Conservation (phyloP, 495 filamentous ascomycete genomes). For the Hypoxylon lienhwacheense region DNA sequence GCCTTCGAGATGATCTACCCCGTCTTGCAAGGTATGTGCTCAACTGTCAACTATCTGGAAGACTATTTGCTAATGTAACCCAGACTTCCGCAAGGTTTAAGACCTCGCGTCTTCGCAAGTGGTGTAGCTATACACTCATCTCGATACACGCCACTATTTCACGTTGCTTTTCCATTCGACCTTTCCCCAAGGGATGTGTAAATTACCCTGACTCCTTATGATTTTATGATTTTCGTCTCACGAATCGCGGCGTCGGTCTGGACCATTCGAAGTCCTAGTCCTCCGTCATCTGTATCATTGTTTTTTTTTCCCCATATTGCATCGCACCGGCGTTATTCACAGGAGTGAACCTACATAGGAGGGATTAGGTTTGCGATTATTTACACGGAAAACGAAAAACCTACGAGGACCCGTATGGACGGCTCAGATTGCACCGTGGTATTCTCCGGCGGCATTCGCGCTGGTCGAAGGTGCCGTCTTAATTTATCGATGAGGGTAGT, state of each 20-base stretch:
- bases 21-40: conserved; percentile 79
- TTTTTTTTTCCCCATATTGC: conserved; percentile 42
- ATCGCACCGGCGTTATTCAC: conserved; percentile 60
- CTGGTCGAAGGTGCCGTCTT: conserved; percentile 63
- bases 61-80: conserved; percentile 3
- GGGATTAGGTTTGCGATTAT: conserved; percentile 26
- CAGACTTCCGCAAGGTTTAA: conserved; percentile 57
- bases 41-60: background rate
- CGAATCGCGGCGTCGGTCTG: conserved; percentile 13
- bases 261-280: conserved; percentile 3
- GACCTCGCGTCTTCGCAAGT: no score
- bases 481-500: conserved; percentile 38
- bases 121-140: background rate
- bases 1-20: conserved; percentile 99
- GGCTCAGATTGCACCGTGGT: conserved; percentile 41
- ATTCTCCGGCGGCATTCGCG: conserved; percentile 55
- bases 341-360: conserved; percentile 42
- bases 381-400: conserved; percentile 31
- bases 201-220: conserved; percentile 47
- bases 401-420: conserved; percentile 18
- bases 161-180: conserved; percentile 24
- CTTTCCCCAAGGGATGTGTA: conserved; percentile 56
- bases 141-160: conserved; percentile 1
- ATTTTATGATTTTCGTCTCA: conserved; percentile 51
- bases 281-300: conserved; percentile 43